A percentile compares a stretch with the other conserved stretches of the same genome.
Conservation (phyloP, 495 filamentous ascomycete genomes). For the Penicillium malachiteum region DNA sequence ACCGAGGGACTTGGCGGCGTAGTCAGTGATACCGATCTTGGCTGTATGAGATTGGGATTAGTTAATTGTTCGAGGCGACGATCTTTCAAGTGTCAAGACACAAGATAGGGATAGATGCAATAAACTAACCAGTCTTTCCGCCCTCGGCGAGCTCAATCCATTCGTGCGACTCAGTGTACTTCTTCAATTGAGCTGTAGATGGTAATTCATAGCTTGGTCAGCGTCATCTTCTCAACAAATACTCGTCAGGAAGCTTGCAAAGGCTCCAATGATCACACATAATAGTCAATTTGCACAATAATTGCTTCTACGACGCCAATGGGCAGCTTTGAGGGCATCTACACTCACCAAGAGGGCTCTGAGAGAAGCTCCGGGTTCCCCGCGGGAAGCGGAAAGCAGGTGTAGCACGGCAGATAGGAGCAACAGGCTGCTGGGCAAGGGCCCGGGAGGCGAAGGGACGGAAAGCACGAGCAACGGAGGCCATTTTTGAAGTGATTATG, state of each 20-base stretch:
- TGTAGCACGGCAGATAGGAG: constrained; percentile 35
- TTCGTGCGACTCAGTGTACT: constrained; percentile 96
- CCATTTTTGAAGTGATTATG: constrained; percentile 31
- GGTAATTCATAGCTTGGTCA: constrained; percentile 24
- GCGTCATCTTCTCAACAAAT: constrained; percentile 12
- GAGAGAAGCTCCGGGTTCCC: constrained; percentile 51
- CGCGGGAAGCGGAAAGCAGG: constrained; percentile 51
- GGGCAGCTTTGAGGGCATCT: constrained; percentile 12
- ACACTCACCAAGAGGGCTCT: constrained; percentile 46
- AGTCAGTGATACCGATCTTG: constrained; percentile 84
- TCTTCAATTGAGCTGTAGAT: constrained; percentile 59
- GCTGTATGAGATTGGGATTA: constrained; percentile 38
- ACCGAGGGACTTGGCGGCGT: constrained; percentile 86
- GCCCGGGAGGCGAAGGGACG: constrained; percentile 45
- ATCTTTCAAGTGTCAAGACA: background rate
- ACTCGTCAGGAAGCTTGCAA: background rate
- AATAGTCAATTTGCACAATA: background rate
- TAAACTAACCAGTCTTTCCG: constrained; percentile 51
- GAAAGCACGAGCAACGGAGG: constrained; percentile 38
- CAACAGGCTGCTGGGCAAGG: constrained; percentile 43
- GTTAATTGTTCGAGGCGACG: background rate
- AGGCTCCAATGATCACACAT: background rate
- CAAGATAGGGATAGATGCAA: background rate
- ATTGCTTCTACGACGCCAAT: constrained; percentile 2
- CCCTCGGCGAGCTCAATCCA: constrained; percentile 87